These are phyloP conservation scores for Phytophthora tubulina DNA, from an alignment of 352 stramenopile species.

Conservation along the genomic window DNA sequence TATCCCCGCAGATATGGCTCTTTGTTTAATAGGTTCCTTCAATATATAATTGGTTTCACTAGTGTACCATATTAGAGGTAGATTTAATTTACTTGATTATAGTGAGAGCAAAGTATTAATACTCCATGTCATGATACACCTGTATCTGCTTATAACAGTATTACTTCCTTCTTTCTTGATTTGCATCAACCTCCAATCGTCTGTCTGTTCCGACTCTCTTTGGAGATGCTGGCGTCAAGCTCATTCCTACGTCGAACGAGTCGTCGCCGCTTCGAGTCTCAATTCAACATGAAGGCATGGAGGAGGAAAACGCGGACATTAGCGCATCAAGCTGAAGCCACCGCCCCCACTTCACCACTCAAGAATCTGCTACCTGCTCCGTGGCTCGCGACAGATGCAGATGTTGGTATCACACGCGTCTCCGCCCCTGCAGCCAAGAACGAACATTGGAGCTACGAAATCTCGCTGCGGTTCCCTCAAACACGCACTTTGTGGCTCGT, in stretches of 20 bases:
- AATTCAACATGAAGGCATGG: slow-evolving; percentile 31
- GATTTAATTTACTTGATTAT: background rate
- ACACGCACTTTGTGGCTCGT: slow-evolving; percentile 56
- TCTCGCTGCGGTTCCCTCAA: slow-evolving; percentile 65
- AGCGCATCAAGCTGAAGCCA: background rate
- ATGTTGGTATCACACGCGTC: slow-evolving; percentile 63
- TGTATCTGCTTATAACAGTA: slow-evolving; percentile 3
- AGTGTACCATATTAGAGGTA: background rate
- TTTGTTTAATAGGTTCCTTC: background rate
- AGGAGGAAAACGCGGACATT: slow-evolving; percentile 11
- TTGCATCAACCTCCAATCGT: slow-evolving; percentile 2
- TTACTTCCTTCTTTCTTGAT: slow-evolving; percentile 6
- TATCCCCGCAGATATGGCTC: background rate
- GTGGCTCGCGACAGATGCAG: slow-evolving; percentile 56
- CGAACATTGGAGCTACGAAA: slow-evolving; percentile 54
- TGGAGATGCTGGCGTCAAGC: slow-evolving; percentile 12
- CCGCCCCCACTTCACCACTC: background rate
- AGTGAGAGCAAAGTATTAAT: background rate
- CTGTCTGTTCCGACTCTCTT: slow-evolving; percentile 25
- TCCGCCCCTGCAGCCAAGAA: slow-evolving; percentile 18
- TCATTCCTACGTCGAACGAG: slow-evolving; percentile 21
- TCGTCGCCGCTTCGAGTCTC: slow-evolving; percentile 7
- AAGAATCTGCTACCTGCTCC: background rate
- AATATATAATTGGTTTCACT: background rate
- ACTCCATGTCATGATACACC: background rate